Evolutionary conservation across 2,329 filamentous ascomycete species (phyloP).

Genomic region (Xylariaceae sp.): DNA sequence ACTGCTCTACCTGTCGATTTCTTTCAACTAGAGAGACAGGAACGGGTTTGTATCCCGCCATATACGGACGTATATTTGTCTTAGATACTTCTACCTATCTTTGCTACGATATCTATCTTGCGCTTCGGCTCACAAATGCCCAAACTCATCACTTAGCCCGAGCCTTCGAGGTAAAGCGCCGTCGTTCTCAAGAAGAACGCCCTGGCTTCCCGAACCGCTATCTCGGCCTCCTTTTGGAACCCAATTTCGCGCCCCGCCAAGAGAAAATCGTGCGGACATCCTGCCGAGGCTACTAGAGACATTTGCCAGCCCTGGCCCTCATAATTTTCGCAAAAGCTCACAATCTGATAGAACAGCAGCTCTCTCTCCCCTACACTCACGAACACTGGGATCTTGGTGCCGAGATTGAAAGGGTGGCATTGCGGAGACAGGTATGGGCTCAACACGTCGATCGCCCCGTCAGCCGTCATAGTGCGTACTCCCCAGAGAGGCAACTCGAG

Average conservation of each 20-base stretch:
- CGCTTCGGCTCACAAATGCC: not conserved
- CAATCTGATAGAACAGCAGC: constrained; percentile 11
- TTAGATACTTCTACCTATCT: no score
- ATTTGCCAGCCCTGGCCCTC: constrained; percentile 5
- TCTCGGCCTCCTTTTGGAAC: constrained; percentile 11
- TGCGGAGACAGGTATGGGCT: constrained; percentile 16
- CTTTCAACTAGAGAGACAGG: no score
- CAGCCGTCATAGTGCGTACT: constrained; percentile 1
- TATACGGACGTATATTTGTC: no score
- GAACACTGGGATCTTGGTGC: constrained; percentile 10
- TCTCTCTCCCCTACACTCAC: constrained; percentile 9
- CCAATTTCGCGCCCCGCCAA: constrained; percentile 11
- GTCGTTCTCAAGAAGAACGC: constrained; percentile 11
- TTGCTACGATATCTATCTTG: not conserved
- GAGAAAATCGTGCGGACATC: constrained; percentile 15
- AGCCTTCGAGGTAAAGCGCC: constrained; percentile 3
- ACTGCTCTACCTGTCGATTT: no score
- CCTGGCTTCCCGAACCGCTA: constrained; percentile 10
- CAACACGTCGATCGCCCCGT: constrained; percentile 6
- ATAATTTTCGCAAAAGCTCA: constrained; percentile 4
- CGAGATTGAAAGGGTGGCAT: constrained; percentile 13
- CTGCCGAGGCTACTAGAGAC: constrained; percentile 8
- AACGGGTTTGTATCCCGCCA: not conserved
- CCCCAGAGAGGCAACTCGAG: constrained; percentile 14
- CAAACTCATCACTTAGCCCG: not conserved